These are phyloP conservation scores for Ustulina deusta DNA, from an alignment of 2,329 filamentous ascomycete species.

Conservation along the genomic window DNA sequence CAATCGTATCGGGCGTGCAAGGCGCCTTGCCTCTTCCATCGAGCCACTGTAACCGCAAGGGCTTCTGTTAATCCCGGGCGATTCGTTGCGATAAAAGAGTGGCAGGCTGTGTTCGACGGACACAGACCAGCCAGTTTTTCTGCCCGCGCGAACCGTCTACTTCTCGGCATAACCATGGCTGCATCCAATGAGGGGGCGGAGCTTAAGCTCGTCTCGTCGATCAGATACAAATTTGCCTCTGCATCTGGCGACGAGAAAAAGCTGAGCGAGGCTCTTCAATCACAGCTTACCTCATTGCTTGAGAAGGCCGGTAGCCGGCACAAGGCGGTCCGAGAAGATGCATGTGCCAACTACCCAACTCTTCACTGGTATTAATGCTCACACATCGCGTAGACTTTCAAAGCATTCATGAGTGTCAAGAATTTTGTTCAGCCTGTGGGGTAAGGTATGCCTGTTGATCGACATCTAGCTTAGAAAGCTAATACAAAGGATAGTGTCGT, in stretches of 20 bases:
- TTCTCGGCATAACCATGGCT: conserved; percentile 42
- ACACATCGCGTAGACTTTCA: conserved; percentile 58
- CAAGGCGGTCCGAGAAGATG: conserved; percentile 74
- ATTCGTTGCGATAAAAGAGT: background rate
- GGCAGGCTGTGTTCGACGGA: background rate
- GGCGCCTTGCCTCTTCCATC: conserved; percentile 16
- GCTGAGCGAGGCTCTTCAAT: conserved; percentile 80
- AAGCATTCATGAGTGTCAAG: conserved; percentile 64
- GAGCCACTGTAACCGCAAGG: background rate
- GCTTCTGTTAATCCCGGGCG: background rate
- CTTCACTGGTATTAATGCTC: conserved; percentile 28
- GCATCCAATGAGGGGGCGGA: conserved; percentile 48
- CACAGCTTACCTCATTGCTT: conserved; percentile 83
- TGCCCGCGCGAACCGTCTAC: conserved; percentile 3
- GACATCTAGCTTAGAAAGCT: conserved; percentile 26
- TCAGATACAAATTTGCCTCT: conserved; percentile 51
- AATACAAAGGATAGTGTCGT: conserved; percentile 67
- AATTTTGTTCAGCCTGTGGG: conserved; percentile 65
- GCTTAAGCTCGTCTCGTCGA: conserved; percentile 51
- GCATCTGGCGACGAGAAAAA: conserved; percentile 83
- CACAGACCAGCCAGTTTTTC: background rate
- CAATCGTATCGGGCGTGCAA: conserved; percentile 1
- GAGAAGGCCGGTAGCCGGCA: conserved; percentile 88
- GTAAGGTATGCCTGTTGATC: conserved; percentile 52
- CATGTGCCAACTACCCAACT: conserved; percentile 36